These are phyloP conservation scores for Chloris gayana DNA, from an alignment of 176 grass and related monocot species.

Conservation along the genomic window DNA sequence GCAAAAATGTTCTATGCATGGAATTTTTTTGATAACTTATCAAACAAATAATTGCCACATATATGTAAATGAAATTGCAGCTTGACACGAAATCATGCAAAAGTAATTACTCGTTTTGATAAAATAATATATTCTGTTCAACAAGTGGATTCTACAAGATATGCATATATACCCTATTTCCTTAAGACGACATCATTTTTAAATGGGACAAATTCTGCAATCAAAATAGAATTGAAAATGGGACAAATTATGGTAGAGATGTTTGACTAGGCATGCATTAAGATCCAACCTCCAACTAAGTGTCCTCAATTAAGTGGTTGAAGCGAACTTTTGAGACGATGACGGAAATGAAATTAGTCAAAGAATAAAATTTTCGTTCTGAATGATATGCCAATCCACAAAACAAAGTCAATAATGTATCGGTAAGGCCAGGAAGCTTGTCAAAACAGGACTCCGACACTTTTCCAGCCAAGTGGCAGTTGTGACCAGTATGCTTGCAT, in stretches of 20 bases:
- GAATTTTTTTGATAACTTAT: neutral
- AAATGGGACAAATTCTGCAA: constrained; percentile 3
- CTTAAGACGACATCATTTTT: constrained; percentile 20
- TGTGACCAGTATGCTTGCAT: neutral
- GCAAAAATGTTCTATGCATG: neutral
- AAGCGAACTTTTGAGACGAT: neutral
- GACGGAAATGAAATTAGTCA: neutral
- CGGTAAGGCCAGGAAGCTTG: neutral
- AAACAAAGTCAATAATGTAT: constrained; percentile 26
- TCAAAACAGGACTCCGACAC: constrained; percentile 19
- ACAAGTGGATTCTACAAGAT: constrained; percentile 23
- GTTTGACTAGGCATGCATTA: constrained; percentile 19
- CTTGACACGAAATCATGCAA: neutral
- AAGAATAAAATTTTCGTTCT: constrained; percentile 18
- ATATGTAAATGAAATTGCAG: neutral
- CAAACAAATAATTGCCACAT: neutral
- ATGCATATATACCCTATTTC: constrained; percentile 42
- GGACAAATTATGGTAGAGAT: neutral
- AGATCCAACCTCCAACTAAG: neutral
- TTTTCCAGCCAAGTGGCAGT: constrained; percentile 6
- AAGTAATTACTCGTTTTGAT: neutral
- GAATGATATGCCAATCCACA: constrained; percentile 3
- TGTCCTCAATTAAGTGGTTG: constrained; percentile 6
- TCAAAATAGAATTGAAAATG: neutral
- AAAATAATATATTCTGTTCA: constrained; percentile 8